Conservation (phyloP, 1,284 basidiomycete genomes). For the Megacollybia platyphylla region DNA sequence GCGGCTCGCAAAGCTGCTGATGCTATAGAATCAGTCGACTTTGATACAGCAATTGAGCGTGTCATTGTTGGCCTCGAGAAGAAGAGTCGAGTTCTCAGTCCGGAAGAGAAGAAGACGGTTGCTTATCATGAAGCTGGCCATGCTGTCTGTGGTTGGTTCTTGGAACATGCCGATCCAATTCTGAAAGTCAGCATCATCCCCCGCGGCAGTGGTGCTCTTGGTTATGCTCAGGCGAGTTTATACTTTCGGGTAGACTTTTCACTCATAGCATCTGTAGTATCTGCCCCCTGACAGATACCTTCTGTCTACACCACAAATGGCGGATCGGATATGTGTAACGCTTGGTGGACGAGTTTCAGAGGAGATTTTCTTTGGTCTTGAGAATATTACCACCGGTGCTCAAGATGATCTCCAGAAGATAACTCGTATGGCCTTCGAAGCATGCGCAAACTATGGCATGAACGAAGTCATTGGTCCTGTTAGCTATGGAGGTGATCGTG, state of each 20-base stretch:
- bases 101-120: conserved; percentile 97
- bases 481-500: conserved; percentile 82
- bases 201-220: conserved; percentile 88
- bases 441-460: conserved; percentile 93
- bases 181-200: conserved; percentile 99
- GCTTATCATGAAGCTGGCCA: conserved; percentile 99
- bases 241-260: conserved; percentile 4
- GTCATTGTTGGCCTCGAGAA: conserved; percentile 96
- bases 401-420: conserved; percentile 98
- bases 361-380: conserved; percentile 93
- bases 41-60: conserved; percentile 95
- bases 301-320: conserved; percentile 88
- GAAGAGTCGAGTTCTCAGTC: conserved; percentile 87
- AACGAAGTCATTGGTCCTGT: conserved; percentile 90
- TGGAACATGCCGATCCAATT: conserved; percentile 93
- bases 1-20: conserved; percentile 83
- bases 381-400: conserved; percentile 93
- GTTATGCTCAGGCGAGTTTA: conserved; percentile 78
- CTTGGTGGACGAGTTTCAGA: conserved; percentile 97
- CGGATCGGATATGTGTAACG: conserved; percentile 97
- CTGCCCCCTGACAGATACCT: conserved; percentile 94
- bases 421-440: conserved; percentile 95
- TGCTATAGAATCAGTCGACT: conserved; percentile 74
- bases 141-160: conserved; percentile 96
- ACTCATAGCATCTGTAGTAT: conserved; percentile 40